Percentiles rank a stretch among this genome's conserved stretches.
Conservation (phyloP, 164 flowering plant genomes). For the Hamamelis virginiana region DNA sequence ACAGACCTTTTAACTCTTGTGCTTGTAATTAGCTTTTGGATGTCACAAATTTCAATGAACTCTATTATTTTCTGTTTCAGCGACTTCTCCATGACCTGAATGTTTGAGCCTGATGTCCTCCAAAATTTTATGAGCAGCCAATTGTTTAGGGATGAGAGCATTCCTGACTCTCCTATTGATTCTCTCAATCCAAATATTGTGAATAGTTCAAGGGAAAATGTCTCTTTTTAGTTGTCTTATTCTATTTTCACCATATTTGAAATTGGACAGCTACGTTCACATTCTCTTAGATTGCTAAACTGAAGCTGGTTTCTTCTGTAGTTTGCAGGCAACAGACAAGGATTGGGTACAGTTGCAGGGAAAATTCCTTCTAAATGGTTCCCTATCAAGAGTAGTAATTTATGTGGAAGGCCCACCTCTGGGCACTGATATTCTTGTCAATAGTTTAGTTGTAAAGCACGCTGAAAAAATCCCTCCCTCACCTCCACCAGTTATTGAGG, state of each 20-base stretch:
- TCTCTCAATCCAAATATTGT: too few relatives aligned
- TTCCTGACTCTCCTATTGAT: too few relatives aligned
- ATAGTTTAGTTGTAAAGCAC: constrained; percentile 72
- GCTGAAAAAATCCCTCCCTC: constrained; percentile 77
- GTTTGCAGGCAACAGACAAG: constrained; percentile 86
- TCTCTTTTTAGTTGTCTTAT: too few relatives aligned
- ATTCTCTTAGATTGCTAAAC: neutral
- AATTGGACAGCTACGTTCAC: neutral
- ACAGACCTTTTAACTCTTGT: too few relatives aligned
- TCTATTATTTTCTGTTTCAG: too few relatives aligned
- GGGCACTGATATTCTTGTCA: constrained; percentile 92
- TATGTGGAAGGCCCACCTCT: constrained; percentile 93
- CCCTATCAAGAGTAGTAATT: constrained; percentile 66
- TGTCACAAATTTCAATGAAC: too few relatives aligned
- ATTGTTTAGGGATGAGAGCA: too few relatives aligned
- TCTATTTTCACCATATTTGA: neutral
- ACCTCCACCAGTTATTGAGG: constrained; percentile 76
- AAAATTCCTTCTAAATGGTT: constrained; percentile 76
- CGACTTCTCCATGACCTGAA: too few relatives aligned
- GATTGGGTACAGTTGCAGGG: constrained; percentile 85
- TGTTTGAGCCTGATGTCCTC: too few relatives aligned
- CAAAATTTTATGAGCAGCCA: too few relatives aligned
- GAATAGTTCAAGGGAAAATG: too few relatives aligned
- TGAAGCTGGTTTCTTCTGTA: constrained; percentile 19
- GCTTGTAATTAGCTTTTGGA: too few relatives aligned